Percentiles rank a stretch among this genome's conserved stretches.
Evolutionary conservation across 352 stramenopile species (phyloP).

Genomic region (Pythium coloratum): DNA sequence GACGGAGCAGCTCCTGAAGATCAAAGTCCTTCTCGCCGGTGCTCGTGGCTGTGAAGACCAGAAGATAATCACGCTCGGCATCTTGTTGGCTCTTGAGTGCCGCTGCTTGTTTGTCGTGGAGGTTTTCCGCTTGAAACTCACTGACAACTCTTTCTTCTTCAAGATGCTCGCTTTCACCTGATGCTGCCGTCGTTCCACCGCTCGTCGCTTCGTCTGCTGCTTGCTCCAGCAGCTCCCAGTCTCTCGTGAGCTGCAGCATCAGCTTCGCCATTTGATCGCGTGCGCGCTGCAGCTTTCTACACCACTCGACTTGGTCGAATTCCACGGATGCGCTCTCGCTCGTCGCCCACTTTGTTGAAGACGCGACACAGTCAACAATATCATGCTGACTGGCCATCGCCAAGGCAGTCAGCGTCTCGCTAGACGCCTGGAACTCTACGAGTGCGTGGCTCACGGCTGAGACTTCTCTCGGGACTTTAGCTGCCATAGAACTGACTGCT

Average conservation of each 20-base stretch:
- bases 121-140: not conserved
- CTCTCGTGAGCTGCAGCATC: constrained; percentile 20
- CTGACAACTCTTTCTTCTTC: not conserved
- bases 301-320: constrained; percentile 12
- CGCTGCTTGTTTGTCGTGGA: not conserved
- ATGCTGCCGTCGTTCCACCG: not conserved
- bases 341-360: not conserved
- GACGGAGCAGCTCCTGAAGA: constrained; percentile 41
- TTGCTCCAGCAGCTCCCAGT: constrained; percentile 25
- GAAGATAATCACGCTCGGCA: constrained; percentile 29
- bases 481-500: not conserved
- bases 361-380: constrained; percentile 15
- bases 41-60: constrained; percentile 77
- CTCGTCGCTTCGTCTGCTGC: not conserved
- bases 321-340: not conserved
- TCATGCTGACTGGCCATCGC: constrained; percentile 46
- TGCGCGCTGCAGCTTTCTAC: constrained; percentile 9
- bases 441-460: constrained; percentile 3
- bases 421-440: constrained; percentile 34
- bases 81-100: not conserved
- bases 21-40: constrained; percentile 69
- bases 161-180: not conserved
- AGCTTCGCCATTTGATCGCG: constrained; percentile 27
- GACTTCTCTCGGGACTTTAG: constrained; percentile 7
- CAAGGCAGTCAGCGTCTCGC: constrained; percentile 57